Conservation (phyloP, 2,329 filamentous ascomycete species). For the Zopfia rhizophila region DNA sequence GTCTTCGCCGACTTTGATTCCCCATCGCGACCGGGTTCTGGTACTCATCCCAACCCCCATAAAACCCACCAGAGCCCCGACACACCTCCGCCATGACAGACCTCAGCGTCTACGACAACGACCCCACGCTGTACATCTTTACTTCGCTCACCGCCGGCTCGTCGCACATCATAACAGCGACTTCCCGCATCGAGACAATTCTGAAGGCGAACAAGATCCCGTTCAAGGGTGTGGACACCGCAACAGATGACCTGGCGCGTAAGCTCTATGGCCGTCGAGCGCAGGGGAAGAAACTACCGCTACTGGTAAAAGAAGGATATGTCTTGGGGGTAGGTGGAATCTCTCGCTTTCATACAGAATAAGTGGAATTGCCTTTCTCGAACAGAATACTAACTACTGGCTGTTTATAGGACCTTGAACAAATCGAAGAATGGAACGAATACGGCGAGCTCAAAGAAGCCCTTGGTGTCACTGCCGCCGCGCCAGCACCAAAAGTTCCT, state of each 20-base stretch:
- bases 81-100: slow-evolving; percentile 51
- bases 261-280: slow-evolving; percentile 88
- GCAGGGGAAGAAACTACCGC: slow-evolving; percentile 88
- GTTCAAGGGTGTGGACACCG: slow-evolving; percentile 91
- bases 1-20: too few species aligned
- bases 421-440: slow-evolving; percentile 99
- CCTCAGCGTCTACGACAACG: slow-evolving; percentile 57
- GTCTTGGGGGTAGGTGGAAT: slow-evolving; percentile 79
- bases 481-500: slow-evolving; percentile 61
- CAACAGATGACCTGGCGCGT: slow-evolving; percentile 87
- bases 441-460: slow-evolving; percentile 94
- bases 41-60: too few species aligned
- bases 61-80: too few species aligned
- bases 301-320: slow-evolving; percentile 84
- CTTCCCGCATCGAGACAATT: slow-evolving; percentile 94
- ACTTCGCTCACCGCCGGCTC: slow-evolving; percentile 96
- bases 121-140: slow-evolving; percentile 82
- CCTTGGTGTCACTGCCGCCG: slow-evolving; percentile 62
- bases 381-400: not conserved
- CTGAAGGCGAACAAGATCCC: slow-evolving; percentile 93
- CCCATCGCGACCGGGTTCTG: too few species aligned
- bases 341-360: not conserved
- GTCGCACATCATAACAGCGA: slow-evolving; percentile 95
- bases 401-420: slow-evolving; percentile 86
- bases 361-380: not conserved